Conservation (phyloP, 2,329 filamentous ascomycete genomes). For the Pestalotiopsis sp. region DNA sequence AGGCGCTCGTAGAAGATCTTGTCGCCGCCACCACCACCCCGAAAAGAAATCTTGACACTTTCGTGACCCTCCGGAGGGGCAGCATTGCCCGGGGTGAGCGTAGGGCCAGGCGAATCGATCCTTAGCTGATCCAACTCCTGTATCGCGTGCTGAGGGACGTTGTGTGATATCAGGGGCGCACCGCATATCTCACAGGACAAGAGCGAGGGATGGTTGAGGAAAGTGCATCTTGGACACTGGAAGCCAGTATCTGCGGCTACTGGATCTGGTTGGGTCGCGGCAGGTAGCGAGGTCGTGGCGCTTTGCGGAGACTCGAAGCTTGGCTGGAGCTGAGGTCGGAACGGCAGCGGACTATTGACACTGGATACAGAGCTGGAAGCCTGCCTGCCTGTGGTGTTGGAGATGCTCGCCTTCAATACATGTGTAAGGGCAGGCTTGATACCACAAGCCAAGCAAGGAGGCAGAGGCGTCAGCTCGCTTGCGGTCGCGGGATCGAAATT, state of each 20-base stretch:
- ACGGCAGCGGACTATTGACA: slow-evolving; percentile 15
- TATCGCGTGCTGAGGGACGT: slow-evolving; percentile 40
- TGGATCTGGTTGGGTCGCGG: slow-evolving; percentile 15
- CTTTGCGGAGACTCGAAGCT: neutral
- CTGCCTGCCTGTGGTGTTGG: slow-evolving; percentile 62
- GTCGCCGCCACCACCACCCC: slow-evolving; percentile 85
- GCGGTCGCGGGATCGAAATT: slow-evolving; percentile 90
- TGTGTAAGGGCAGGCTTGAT: slow-evolving; percentile 87
- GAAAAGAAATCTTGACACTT: slow-evolving; percentile 89
- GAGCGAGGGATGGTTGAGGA: slow-evolving; percentile 88
- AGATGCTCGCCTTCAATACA: slow-evolving; percentile 84
- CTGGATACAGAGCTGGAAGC: slow-evolving; percentile 16
- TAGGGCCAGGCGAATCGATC: slow-evolving; percentile 78
- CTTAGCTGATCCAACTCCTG: slow-evolving; percentile 45
- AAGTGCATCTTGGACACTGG: slow-evolving; percentile 87
- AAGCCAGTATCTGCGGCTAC: slow-evolving; percentile 40
- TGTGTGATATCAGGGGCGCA: slow-evolving; percentile 67
- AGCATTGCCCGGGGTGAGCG: slow-evolving; percentile 46
- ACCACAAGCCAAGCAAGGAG: slow-evolving; percentile 89
- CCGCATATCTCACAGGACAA: slow-evolving; percentile 90
- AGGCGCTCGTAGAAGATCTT: slow-evolving; percentile 89
- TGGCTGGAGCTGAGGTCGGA: slow-evolving; percentile 10
- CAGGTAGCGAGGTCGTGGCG: too few relatives aligned
- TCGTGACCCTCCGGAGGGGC: slow-evolving; percentile 63
- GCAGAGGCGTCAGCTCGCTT: slow-evolving; percentile 76